Base-by-base conservation (phyloP, 768 basidiomycete genomes). In the Amyloporia xantha region DNA sequence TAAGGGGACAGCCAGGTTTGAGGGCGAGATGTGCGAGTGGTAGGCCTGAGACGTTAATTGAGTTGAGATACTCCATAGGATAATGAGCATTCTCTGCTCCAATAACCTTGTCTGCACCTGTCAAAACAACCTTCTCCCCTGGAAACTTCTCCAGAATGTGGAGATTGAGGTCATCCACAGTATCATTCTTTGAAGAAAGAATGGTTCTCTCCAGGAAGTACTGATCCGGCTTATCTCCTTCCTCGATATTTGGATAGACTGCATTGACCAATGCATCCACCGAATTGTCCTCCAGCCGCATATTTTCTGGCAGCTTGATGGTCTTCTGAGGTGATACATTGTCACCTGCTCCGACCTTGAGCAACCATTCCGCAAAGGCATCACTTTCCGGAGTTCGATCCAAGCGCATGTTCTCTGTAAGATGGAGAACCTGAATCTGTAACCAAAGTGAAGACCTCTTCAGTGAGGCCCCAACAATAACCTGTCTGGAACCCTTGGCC, bases 121-220 rank as follows among this genome's bases (percentile, higher is more conserved):
- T 17, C 27, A 47, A 62, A 4, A 58, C 39, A 1, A 42, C 12
- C 30, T 54, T 54, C 17, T 61, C 54, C 0, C 59, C 61, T 15
- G 59, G 51, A 20, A 60, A 41, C 24, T 41, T 38, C 1, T 41
- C 42, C 2, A 65, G 49, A 17, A 65, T 43, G 4, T 15, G 9
- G 5, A 27, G n/a, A 48, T 65, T 65, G 42, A 75, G 54, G 10
- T 64, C 58, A 50, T 66, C 53, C 9, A 71, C 68, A 59, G 69
- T 63, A 49, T 54, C 50, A 55, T 72, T 73, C 10, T 61, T 53
- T 7, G 63, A 26, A 15, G 67, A 53, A 11, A 73, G 61, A 38
- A 74, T 72, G 9, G 59, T 66, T 0, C 64, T 60, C 2, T 71
- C 56, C 2, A 54, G 46, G 54, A 71, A 73, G 57, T 67, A 71